Evolutionary conservation across 306 rosid species (phyloP).

Genomic region (Vigna reflexopilosa): DNA sequence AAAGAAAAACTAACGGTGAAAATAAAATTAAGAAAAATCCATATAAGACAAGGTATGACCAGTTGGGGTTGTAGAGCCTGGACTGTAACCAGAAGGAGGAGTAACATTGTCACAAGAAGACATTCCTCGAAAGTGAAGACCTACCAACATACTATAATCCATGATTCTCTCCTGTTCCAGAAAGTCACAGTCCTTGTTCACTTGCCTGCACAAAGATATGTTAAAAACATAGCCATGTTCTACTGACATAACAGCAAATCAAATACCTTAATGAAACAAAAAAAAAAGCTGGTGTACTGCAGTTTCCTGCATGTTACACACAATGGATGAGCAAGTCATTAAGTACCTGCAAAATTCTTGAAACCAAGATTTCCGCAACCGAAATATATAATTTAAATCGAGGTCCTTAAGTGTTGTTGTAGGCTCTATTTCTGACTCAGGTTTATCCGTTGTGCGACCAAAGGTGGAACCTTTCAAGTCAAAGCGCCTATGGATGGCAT

Average conservation of each 20-base stretch:
- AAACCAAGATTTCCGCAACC: constrained; percentile 82
- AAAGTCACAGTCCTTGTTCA: constrained; percentile 90
- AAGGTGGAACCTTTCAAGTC: constrained; percentile 96
- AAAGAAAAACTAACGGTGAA: constrained; percentile 4
- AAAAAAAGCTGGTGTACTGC: neutral
- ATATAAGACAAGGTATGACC: constrained; percentile 52
- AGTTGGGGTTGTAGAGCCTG: constrained; percentile 56
- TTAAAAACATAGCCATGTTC: constrained; percentile 19
- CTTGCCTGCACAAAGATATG: constrained; percentile 75
- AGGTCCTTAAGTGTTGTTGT: constrained; percentile 97
- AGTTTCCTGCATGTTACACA: neutral
- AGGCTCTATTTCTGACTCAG: constrained; percentile 82
- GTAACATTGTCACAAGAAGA: constrained; percentile 49
- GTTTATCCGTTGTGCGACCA: constrained; percentile 89
- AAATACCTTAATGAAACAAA: constrained; percentile 23
- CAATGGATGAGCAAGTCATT: constrained; percentile 47
- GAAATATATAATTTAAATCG: constrained; percentile 86
- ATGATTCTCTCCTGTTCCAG: constrained; percentile 97
- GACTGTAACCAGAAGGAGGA: constrained; percentile 50
- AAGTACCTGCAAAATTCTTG: constrained; percentile 85
- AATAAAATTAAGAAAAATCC: constrained; percentile 6
- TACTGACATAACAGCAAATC: constrained; percentile 4
- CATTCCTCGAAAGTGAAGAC: constrained; percentile 87
- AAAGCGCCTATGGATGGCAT: constrained; percentile 80
- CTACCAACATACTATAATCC: constrained; percentile 97